A percentile compares a stretch with the other conserved stretches of the same genome.
Evolutionary conservation across 2,329 filamentous ascomycete genomes (phyloP).

Genomic region (Cyanodermella asteris): DNA sequence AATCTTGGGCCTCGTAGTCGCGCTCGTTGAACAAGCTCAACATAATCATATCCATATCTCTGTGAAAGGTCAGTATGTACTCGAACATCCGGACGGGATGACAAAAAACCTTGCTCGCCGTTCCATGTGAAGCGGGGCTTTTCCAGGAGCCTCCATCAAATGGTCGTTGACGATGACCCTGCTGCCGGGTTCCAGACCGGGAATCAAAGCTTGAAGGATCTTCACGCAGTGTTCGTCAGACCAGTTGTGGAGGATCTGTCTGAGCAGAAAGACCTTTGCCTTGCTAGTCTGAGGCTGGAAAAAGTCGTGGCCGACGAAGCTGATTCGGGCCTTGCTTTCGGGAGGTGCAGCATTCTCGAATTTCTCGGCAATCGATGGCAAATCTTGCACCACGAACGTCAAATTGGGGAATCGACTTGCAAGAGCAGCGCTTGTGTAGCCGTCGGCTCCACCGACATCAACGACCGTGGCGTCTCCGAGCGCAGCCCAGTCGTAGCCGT

Average conservation of each 20-base stretch:
- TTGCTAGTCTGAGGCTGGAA: background rate
- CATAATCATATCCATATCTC: constrained; percentile 30
- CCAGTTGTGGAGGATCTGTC: background rate
- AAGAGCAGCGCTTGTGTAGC: constrained; percentile 34
- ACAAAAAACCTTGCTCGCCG: constrained; percentile 20
- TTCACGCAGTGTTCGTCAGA: background rate
- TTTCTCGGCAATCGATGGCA: constrained; percentile 15
- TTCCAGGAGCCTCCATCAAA: too few relatives aligned
- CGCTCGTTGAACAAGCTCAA: constrained; percentile 28
- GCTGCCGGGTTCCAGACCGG: background rate
- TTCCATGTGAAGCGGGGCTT: too few relatives aligned
- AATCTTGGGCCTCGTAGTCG: constrained; percentile 25
- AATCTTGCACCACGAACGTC: constrained; percentile 31
- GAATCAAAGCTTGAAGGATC: background rate
- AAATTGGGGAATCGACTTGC: constrained; percentile 28
- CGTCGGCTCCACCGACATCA: constrained; percentile 35
- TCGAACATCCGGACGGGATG: too few relatives aligned
- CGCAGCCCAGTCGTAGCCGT: constrained; percentile 31
- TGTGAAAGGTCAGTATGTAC: constrained; percentile 3
- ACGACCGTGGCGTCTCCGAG: constrained; percentile 29
- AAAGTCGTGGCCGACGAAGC: background rate
- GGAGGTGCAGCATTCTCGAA: constrained; percentile 6
- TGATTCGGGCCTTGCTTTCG: background rate
- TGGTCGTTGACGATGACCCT: background rate
- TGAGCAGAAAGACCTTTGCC: background rate